Conservation (phyloP, 495 filamentous ascomycete genomes). For the Opeltia flavorubescens region DNA sequence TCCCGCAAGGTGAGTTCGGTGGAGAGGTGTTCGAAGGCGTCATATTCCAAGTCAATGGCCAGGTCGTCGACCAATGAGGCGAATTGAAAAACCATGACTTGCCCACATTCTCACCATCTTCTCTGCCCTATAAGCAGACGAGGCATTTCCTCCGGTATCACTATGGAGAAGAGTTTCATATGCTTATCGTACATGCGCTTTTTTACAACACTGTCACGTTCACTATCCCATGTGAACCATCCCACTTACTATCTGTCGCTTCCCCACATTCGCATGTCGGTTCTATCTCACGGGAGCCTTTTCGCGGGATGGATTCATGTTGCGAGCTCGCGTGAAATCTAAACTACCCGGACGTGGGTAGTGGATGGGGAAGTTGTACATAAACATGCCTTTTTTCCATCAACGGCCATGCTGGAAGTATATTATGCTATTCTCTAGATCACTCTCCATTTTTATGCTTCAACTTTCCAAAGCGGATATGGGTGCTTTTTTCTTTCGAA, state of each 20-base stretch:
- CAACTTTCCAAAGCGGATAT: too few species aligned
- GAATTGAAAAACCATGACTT: slow-evolving; percentile 71
- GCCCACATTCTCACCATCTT: slow-evolving; percentile 27
- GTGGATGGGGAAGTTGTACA: background rate
- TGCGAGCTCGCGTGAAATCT: background rate
- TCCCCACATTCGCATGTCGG: background rate
- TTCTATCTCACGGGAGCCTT: background rate
- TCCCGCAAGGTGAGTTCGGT: slow-evolving; percentile 61
- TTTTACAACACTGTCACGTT: background rate
- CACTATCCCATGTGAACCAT: background rate
- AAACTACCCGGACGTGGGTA: background rate
- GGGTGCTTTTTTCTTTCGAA: too few species aligned
- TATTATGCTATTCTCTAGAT: too few species aligned
- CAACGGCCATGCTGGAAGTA: background rate
- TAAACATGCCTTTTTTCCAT: background rate
- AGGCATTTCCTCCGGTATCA: background rate
- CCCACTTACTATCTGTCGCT: background rate
- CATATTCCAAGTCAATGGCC: slow-evolving; percentile 80
- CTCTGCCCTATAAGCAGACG: background rate
- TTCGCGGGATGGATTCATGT: background rate
- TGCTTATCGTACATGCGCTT: background rate
- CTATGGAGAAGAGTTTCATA: background rate
- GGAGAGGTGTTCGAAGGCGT: slow-evolving; percentile 46
- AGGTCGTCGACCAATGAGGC: slow-evolving; percentile 69
- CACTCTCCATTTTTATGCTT: too few species aligned